Evolutionary conservation across 768 basidiomycete genomes (phyloP).

Genomic region (Suillus americanus): DNA sequence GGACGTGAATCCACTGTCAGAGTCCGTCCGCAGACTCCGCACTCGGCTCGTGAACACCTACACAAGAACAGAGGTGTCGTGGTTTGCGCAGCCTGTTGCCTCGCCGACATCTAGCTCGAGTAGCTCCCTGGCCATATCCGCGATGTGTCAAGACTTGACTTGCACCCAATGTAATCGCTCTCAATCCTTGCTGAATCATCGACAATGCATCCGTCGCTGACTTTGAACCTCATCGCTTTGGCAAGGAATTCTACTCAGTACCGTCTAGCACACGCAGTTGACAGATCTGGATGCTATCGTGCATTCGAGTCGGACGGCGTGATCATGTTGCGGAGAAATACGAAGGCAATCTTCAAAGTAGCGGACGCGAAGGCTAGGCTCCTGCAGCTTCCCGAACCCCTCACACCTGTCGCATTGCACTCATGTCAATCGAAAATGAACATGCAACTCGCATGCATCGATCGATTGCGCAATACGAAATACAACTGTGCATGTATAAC

Average conservation of each 20-base stretch:
- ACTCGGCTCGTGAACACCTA: constrained; percentile 78
- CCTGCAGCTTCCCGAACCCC: background rate
- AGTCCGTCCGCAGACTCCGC: constrained; percentile 42
- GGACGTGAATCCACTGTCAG: constrained; percentile 39
- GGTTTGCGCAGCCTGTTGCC: constrained; percentile 89
- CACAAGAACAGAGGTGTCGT: constrained; percentile 97
- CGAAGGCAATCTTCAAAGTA: background rate
- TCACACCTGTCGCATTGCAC: background rate
- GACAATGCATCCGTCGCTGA: too few relatives aligned
- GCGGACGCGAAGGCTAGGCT: background rate
- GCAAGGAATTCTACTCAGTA: too few relatives aligned
- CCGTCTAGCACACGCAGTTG: too few relatives aligned
- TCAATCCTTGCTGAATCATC: too few relatives aligned
- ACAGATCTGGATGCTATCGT: too few relatives aligned
- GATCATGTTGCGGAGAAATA: background rate
- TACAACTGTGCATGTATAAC: background rate
- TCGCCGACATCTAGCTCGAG: constrained; percentile 67
- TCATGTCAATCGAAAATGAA: background rate
- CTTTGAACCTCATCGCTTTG: too few relatives aligned
- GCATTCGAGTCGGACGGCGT: background rate
- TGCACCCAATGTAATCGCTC: too few relatives aligned
- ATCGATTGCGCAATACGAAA: background rate
- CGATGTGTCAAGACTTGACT: too few relatives aligned
- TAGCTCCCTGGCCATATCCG: too few relatives aligned
- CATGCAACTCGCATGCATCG: background rate